Percentiles rank a stretch among this genome's conserved stretches.
phyloP scores from a whole-genome alignment of 345 rosid genomes.

The Atalantia buxifolia region DNA sequence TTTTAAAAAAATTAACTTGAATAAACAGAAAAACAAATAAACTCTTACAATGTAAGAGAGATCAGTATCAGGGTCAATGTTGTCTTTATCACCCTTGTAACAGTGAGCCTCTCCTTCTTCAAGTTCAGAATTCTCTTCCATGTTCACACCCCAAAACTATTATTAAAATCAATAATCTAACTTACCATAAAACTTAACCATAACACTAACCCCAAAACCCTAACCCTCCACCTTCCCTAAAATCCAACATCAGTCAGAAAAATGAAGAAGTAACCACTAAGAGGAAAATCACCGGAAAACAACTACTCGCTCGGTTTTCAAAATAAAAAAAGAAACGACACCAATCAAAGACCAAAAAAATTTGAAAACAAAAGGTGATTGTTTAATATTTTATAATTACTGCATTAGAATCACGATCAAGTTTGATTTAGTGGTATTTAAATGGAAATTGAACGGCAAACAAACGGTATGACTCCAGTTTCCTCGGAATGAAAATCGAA shows the following conservation, averaged over 20 bases:
- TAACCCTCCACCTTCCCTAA: constrained; percentile 42
- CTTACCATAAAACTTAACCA: constrained; percentile 20
- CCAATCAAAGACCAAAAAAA: background rate
- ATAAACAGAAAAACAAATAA: constrained; percentile 15
- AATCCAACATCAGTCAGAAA: constrained; percentile 53
- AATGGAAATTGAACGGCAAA: background rate
- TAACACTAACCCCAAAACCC: constrained; percentile 20
- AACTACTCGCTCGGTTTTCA: background rate
- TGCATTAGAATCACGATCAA: constrained; percentile 5
- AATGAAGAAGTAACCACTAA: background rate
- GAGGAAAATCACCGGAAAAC: background rate
- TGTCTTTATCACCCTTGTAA: constrained; percentile 28
- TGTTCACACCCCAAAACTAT: constrained; percentile 14
- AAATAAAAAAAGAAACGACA: background rate
- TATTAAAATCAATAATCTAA: background rate
- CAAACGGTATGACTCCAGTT: constrained; percentile 12
- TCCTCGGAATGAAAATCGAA: background rate
- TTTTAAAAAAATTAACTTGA: background rate
- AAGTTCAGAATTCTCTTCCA: constrained; percentile 57
- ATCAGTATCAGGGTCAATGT: constrained; percentile 56
- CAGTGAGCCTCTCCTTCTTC: constrained; percentile 75
- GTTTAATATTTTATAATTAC: background rate
- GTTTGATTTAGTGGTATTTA: background rate
- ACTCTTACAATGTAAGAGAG: constrained; percentile 78
- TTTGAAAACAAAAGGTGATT: background rate